These are phyloP conservation scores for Boletus sp. DNA, from an alignment of 1,284 basidiomycete species.

Conservation along the genomic window DNA sequence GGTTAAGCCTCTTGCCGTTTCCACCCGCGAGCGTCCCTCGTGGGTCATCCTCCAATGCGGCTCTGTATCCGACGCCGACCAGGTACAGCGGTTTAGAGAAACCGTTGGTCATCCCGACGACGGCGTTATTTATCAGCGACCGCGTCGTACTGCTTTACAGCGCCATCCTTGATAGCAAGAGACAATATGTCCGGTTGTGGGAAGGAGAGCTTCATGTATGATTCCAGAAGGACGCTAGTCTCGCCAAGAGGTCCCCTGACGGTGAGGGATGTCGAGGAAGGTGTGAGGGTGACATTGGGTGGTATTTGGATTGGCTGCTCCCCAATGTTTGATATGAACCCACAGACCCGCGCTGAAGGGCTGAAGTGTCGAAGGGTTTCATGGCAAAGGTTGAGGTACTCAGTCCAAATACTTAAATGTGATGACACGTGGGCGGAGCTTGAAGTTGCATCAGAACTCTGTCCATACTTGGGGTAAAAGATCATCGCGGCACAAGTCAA, in stretches of 20 bases:
- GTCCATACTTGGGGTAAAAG: too few species aligned
- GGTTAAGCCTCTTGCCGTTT: conserved; percentile 65
- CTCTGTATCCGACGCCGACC: conserved; percentile 95
- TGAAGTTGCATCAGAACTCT: too few species aligned
- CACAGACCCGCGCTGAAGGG: conserved; percentile 39
- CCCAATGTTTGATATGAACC: conserved; percentile 71
- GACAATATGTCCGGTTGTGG: conserved; percentile 46
- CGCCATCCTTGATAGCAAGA: conserved; percentile 70
- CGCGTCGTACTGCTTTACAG: conserved; percentile 79
- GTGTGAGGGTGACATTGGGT: conserved; percentile 57
- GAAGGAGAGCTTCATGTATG: conserved; percentile 64
- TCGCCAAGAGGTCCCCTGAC: conserved; percentile 77
- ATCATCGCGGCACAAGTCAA: too few species aligned
- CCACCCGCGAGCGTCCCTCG: conserved; percentile 53
- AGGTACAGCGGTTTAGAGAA: conserved; percentile 82
- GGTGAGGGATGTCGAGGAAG: conserved; percentile 48
- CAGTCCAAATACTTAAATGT: too few species aligned
- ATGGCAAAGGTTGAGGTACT: conserved; percentile 18
- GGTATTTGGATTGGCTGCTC: conserved; percentile 75
- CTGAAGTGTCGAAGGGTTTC: conserved; percentile 44
- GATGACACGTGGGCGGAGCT: conserved; percentile 14
- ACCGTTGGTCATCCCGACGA: conserved; percentile 86
- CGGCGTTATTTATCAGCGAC: conserved; percentile 84
- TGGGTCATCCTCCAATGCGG: conserved; percentile 84
- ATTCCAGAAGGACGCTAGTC: conserved; percentile 63